A percentile compares a stretch with the other conserved stretches of the same genome.
phyloP scores from a whole-genome alignment of 306 rosid species.

The Crotalaria pallida region DNA sequence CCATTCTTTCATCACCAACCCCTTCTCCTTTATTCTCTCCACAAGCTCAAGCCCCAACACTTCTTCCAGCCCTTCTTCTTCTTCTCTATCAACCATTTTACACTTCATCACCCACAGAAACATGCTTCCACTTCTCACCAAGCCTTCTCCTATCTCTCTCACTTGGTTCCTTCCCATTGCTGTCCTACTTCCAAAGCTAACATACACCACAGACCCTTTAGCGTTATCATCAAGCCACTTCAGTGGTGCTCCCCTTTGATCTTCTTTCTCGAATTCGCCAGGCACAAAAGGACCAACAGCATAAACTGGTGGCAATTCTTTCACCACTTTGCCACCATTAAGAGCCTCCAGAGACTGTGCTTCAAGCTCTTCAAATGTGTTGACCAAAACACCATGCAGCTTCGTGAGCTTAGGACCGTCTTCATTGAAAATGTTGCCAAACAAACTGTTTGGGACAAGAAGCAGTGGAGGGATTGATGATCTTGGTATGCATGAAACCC shows the following conservation, averaged over 20 bases:
- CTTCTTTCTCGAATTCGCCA: slow-evolving; percentile 38
- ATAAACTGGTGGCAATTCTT: slow-evolving; percentile 35
- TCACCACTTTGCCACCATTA: slow-evolving; percentile 11
- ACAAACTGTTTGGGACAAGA: not conserved
- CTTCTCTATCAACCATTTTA: slow-evolving; percentile 47
- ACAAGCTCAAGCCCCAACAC: slow-evolving; percentile 32
- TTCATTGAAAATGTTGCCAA: not conserved
- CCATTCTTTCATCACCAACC: slow-evolving; percentile 48
- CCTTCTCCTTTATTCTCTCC: slow-evolving; percentile 28
- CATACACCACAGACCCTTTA: slow-evolving; percentile 43
- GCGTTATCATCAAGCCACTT: slow-evolving; percentile 44
- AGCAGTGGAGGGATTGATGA: slow-evolving; percentile 45
- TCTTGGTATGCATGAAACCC: slow-evolving; percentile 30
- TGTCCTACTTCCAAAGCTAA: slow-evolving; percentile 49
- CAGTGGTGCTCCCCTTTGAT: not conserved
- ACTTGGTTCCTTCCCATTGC: slow-evolving; percentile 38
- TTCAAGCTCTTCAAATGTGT: slow-evolving; percentile 40
- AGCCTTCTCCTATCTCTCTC: slow-evolving; percentile 46
- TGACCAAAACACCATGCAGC: slow-evolving; percentile 41
- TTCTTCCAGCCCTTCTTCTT: slow-evolving; percentile 17
- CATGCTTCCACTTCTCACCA: slow-evolving; percentile 34
- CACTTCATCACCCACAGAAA: slow-evolving; percentile 62
- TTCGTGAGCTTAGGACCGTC: slow-evolving; percentile 29
- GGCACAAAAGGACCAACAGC: slow-evolving; percentile 47
- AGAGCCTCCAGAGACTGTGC: slow-evolving; percentile 21